phyloP scores from a whole-genome alignment of 441 rosid genomes.

The Aleurites moluccanus region DNA sequence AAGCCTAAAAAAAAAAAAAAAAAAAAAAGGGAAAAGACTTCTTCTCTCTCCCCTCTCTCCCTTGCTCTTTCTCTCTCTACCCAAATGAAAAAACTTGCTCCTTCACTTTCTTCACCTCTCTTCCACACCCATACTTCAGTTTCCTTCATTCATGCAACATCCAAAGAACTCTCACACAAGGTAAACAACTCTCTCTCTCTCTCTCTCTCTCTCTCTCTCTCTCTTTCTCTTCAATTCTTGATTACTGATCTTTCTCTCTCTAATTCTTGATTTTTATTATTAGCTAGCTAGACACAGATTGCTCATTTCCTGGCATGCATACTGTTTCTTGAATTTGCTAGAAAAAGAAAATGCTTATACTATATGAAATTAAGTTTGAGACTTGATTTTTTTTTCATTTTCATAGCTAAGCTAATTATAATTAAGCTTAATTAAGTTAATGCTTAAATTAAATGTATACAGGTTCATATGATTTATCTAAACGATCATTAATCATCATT shows the following conservation, averaged over 20 bases:
- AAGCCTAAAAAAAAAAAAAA: constrained; percentile 10
- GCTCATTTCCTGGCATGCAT: background rate
- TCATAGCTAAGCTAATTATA: background rate
- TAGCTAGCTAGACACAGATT: background rate
- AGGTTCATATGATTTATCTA: constrained; percentile 20
- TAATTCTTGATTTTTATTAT: background rate
- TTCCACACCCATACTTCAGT: constrained; percentile 29
- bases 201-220: background rate
- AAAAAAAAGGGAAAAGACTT: too few species aligned
- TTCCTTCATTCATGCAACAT: constrained; percentile 76
- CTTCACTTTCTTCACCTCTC: constrained; percentile 29
- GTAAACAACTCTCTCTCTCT: constrained; percentile 37
- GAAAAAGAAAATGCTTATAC: background rate
- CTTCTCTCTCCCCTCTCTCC: constrained; percentile 15
- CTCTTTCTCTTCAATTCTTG: constrained; percentile 6
- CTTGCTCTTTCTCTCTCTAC: constrained; percentile 27
- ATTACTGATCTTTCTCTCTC: background rate
- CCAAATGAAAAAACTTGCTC: constrained; percentile 35
- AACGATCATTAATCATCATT: background rate
- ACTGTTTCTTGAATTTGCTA: background rate
- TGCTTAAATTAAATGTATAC: background rate
- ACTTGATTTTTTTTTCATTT: background rate
- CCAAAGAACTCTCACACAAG: constrained; percentile 62
- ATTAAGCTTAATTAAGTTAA: background rate
- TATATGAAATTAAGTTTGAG: background rate